Evolutionary conservation across 1,139 yeast species (phyloP), one percentile per base, ranked within the genome.

Genomic region (Yamadazyma aaseri): DNA sequence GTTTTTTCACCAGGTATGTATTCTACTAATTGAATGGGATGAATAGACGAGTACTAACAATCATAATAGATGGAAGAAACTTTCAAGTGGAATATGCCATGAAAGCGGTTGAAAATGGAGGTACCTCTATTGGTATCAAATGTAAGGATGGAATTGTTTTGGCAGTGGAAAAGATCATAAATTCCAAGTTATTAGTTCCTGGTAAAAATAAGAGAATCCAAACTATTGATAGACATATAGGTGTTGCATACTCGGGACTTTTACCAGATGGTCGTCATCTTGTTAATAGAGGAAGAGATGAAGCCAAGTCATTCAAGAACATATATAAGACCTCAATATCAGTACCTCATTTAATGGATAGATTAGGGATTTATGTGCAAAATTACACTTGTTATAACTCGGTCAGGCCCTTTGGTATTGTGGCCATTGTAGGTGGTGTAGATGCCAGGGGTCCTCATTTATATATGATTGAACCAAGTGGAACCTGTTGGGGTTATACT

Each of bases 81-180:
- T 94, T 94, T 67, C 99, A 94, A 64, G 98, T 92, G 16, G 98
- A 94, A 63, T 94, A 94, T 53, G 99, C 99, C 28, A 75, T 85
- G 57, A 94, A 94, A 60, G 98, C 98, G 2, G 97, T 92, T 6
- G 98, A 94, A 60, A 90, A 89, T 55, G 97, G 96, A 28, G 94
- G 97, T 10, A 92, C 98, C 0, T 82, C 97, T 18, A 74, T 94
- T 47, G 99, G 97, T 26, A 82, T 94, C 56, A 85, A 86, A 58
- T 87, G 86, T 63, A 77, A 79, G 51, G 97, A 92, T 55, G 98
- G 98, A 31, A 76, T 94, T 29, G 96, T 92, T 12, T 74, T 92
- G 46, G 99, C 97, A n/a, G 95, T 87, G 18, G 98, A 92, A 63
- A 92, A 92, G 65, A 75, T 90, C 52, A 75, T 90, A 55, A 74